Conservation (phyloP, 2,329 filamentous ascomycete genomes). For the Coniochaeta sp. region DNA sequence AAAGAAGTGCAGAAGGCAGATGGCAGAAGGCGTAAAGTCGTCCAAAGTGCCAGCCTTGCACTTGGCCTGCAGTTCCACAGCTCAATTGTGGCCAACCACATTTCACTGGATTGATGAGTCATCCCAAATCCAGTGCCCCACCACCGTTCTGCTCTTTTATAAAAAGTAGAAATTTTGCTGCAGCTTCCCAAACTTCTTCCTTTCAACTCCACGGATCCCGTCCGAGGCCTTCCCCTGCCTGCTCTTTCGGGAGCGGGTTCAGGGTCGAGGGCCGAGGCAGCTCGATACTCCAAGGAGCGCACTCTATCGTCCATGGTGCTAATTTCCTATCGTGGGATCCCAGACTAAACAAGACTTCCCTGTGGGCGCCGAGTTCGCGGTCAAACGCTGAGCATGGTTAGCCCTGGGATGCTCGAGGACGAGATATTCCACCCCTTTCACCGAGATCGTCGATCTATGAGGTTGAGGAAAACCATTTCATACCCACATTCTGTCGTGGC, state of each 20-base stretch:
- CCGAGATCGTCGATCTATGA: slow-evolving; percentile 86
- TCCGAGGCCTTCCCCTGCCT: slow-evolving; percentile 72
- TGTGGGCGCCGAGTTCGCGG: slow-evolving; percentile 59
- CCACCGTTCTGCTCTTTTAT: too few relatives aligned
- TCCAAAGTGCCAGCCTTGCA: too few relatives aligned
- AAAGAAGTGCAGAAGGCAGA: too few relatives aligned
- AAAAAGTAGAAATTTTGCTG: too few relatives aligned
- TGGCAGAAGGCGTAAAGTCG: too few relatives aligned
- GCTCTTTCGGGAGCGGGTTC: slow-evolving; percentile 43
- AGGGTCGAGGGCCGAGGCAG: slow-evolving; percentile 76
- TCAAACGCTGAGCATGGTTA: slow-evolving; percentile 61
- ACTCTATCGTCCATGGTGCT: slow-evolving; percentile 66
- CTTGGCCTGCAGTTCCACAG: too few relatives aligned
- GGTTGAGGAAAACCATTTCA: slow-evolving; percentile 88
- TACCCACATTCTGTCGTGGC: slow-evolving; percentile 50
- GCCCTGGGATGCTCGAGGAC: slow-evolving; percentile 44
- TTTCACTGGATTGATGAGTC: too few relatives aligned
- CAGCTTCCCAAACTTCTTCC: too few relatives aligned
- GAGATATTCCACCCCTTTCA: slow-evolving; percentile 89
- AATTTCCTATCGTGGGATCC: slow-evolving; percentile 96
- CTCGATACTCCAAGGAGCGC: slow-evolving; percentile 79
- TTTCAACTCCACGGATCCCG: slow-evolving; percentile 63
- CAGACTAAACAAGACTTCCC: slow-evolving; percentile 53
- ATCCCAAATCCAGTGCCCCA: too few relatives aligned
- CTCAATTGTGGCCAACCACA: too few relatives aligned